Conservation (phyloP, 495 filamentous ascomycete genomes). For the Talaromyces wortmannii region DNA sequence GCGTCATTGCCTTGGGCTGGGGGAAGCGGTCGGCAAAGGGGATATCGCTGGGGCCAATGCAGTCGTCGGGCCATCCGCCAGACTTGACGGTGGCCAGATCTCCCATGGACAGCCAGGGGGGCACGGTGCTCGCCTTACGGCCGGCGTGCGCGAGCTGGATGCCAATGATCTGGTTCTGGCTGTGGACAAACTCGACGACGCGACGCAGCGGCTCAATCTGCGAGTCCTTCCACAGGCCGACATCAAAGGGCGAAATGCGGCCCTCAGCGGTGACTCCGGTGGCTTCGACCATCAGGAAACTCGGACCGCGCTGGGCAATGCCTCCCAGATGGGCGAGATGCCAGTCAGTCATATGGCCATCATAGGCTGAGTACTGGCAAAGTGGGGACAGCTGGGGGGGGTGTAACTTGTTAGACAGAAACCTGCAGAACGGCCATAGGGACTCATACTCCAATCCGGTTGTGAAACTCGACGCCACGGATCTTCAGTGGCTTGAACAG, state of each 20-base stretch:
- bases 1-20: constrained; percentile 15
- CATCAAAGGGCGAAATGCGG: constrained; percentile 56
- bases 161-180: constrained; percentile 48
- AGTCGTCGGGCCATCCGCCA: constrained; percentile 18
- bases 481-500: constrained; percentile 62
- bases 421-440: no score
- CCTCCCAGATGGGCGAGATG: constrained; percentile 41
- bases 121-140: constrained; percentile 48
- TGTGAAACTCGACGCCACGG: constrained; percentile 51
- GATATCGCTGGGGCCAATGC: constrained; percentile 10
- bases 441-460: constrained; percentile 47
- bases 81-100: constrained; percentile 12
- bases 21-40: constrained; percentile 19
- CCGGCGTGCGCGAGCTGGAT: constrained; percentile 62
- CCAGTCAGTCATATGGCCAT: constrained; percentile 46
- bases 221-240: constrained; percentile 55
- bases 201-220: constrained; percentile 39
- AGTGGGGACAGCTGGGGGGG: constrained; percentile 12
- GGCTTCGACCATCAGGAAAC: constrained; percentile 55
- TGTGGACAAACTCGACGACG: constrained; percentile 50
- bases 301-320: constrained; percentile 48
- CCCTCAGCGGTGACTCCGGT: constrained; percentile 55
- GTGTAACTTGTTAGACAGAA: background rate
- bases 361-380: constrained; percentile 53
- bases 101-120: constrained; percentile 39